Base-by-base conservation (phyloP, 2,329 filamentous ascomycete genomes). In the Apiospora marii region DNA sequence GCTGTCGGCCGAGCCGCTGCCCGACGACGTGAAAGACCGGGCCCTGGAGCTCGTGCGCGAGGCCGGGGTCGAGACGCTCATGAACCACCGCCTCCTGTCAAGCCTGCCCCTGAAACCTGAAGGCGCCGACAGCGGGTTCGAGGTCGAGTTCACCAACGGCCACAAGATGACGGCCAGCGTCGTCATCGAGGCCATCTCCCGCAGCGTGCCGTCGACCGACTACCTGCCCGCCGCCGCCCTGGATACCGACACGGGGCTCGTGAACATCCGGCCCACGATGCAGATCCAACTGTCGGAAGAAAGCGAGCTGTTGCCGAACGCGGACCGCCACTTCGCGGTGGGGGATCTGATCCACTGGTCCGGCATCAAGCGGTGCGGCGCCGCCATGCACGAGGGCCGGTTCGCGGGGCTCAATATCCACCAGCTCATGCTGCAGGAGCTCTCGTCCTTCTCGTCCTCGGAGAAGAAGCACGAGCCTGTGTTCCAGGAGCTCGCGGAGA, bases 311-410 rank as follows among this genome's bases (percentile, higher is more conserved):
- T n/a, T n/a, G 85, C 90, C 5, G n/a, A 92, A 94, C 74, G 82
- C 88, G 16, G 82, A 84, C 0, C 81, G 82, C 41, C 93, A 95
- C 80, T 93, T 92, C 77, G 92, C 91, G 16, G 86, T 90, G 34
- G 93, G 93, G 22, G 93, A 96, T 79, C 84, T 93, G 22, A 88
- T 88, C 44, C 84, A 85, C 68, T 95, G 93, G 93, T 88, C 91
- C 0, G 93, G 93, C 61, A 94, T 96, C 83, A 95, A 94, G 85
- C 91, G 93, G 64, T 94, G 92, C 77, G 93, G 93, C 34, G 89
- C 86, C 22, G 93, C 93, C 46, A 93, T 95, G 88, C 89, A 93
- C 78, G 91, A 92, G 85, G 93, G 93, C 49, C 89, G 91, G 77
- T 86, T 88, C 74, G 88, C 89, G 3, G 92, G 90, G 8, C 82